These are phyloP conservation scores for Fusarium longipes DNA, from an alignment of 2,329 filamentous ascomycete genomes.

Conservation along the genomic window DNA sequence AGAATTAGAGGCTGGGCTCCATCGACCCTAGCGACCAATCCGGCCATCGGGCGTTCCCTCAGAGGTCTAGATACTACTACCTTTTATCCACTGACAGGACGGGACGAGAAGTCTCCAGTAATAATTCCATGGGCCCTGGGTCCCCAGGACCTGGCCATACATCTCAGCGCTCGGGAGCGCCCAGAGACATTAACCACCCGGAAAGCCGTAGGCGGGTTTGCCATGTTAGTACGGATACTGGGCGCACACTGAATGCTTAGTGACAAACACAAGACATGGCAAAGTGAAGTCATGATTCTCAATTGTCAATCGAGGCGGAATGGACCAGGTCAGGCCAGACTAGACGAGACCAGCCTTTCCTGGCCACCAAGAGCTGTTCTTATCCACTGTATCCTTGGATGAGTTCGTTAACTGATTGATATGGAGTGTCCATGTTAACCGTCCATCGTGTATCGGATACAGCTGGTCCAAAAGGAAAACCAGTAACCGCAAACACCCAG, in stretches of 20 bases:
- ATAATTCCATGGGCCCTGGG: slow-evolving; percentile 6
- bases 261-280: background rate
- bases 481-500: slow-evolving; percentile 20
- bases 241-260: slow-evolving; percentile 16
- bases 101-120: slow-evolving; percentile 40
- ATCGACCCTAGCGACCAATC: slow-evolving; percentile 39
- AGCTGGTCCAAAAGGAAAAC: background rate
- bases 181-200: slow-evolving; percentile 28
- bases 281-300: slow-evolving; percentile 4
- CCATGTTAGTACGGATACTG: slow-evolving; percentile 3
- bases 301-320: slow-evolving; percentile 2
- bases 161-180: slow-evolving; percentile 40
- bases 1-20: slow-evolving; percentile 28
- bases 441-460: slow-evolving; percentile 24
- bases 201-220: slow-evolving; percentile 10
- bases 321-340: background rate
- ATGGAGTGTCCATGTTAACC: background rate
- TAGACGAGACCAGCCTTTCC: background rate
- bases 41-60: slow-evolving; percentile 20
- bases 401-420: background rate
- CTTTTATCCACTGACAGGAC: slow-evolving; percentile 33
- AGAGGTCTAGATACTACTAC: slow-evolving; percentile 7
- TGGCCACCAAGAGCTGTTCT: slow-evolving; percentile 14
- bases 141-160: slow-evolving; percentile 12
- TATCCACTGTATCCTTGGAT: slow-evolving; percentile 14